A percentile compares a stretch with the other conserved stretches of the same genome.
Evolutionary conservation across 306 rosid species (phyloP).

Genomic region (Morella rubra): DNA sequence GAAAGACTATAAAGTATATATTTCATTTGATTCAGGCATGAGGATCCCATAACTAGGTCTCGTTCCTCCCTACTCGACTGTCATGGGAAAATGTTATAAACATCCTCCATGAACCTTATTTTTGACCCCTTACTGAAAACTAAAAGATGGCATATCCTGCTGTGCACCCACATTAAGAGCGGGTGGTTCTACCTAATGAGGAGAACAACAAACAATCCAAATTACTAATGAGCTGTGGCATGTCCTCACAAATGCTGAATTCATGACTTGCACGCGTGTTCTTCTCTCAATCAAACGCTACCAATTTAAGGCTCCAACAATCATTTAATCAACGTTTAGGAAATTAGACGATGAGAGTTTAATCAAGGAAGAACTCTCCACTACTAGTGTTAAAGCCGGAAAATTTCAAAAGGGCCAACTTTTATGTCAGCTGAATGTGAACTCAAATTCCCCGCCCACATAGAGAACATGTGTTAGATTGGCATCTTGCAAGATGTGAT

Average conservation of each 20-base stretch:
- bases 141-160: not conserved
- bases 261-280: not conserved
- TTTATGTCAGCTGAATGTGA: not conserved
- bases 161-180: not conserved
- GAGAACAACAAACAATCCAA: not conserved
- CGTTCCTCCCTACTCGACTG: not conserved
- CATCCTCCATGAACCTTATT: not conserved
- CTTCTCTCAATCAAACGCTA: not conserved
- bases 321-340: not conserved
- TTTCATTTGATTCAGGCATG: not conserved
- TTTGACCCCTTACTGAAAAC: not conserved
- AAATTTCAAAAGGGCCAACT: not conserved
- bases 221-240: not conserved
- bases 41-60: not conserved
- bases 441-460: not conserved
- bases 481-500: not conserved
- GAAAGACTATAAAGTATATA: not conserved
- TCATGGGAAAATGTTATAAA: not conserved
- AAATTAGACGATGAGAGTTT: not conserved
- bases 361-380: not conserved
- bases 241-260: not conserved
- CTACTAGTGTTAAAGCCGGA: not conserved
- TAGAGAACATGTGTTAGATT: not conserved
- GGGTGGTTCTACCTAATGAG: not conserved
- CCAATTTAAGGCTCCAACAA: not conserved